A percentile compares a stretch with the other conserved stretches of the same genome.
Conservation (phyloP, 2,329 filamentous ascomycete species). For the Amauroascus verrucosus region DNA sequence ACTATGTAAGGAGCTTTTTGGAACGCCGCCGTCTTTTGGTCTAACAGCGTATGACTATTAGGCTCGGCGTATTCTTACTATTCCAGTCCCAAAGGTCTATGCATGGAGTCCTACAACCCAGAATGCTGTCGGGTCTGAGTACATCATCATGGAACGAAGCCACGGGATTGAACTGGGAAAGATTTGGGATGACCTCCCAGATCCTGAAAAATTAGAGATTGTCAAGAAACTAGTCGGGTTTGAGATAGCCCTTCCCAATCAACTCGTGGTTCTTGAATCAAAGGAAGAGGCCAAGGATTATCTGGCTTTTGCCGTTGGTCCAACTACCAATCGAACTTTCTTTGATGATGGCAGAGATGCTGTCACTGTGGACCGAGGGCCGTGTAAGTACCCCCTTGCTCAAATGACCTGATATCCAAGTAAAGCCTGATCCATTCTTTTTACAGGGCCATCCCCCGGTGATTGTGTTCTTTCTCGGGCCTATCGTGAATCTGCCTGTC, state of each 20-base stretch:
- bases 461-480: no score
- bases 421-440: slow-evolving; percentile 4
- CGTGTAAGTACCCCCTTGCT: slow-evolving; percentile 6
- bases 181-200: slow-evolving; percentile 20
- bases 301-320: slow-evolving; percentile 22
- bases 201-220: slow-evolving; percentile 1
- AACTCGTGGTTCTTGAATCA: slow-evolving; percentile 3
- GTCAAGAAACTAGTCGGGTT: not conserved
- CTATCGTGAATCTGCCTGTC: slow-evolving; percentile 2
- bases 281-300: no score
- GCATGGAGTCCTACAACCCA: slow-evolving; percentile 12
- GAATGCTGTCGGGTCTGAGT: slow-evolving; percentile 16
- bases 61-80: slow-evolving; percentile 9
- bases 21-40: not conserved
- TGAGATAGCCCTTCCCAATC: slow-evolving; percentile 1
- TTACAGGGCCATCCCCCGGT: no score
- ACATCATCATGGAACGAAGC: slow-evolving; percentile 20
- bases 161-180: slow-evolving; percentile 19
- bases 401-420: not conserved
- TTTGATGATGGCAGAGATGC: slow-evolving; percentile 17
- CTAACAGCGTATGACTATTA: not conserved
- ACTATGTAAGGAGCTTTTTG: slow-evolving; percentile 4
- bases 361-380: slow-evolving; percentile 8
- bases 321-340: slow-evolving; percentile 23
- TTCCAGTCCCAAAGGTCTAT: slow-evolving; percentile 15